phyloP scores from a whole-genome alignment of 768 basidiomycete genomes.

The Leccinum subgranulosum region DNA sequence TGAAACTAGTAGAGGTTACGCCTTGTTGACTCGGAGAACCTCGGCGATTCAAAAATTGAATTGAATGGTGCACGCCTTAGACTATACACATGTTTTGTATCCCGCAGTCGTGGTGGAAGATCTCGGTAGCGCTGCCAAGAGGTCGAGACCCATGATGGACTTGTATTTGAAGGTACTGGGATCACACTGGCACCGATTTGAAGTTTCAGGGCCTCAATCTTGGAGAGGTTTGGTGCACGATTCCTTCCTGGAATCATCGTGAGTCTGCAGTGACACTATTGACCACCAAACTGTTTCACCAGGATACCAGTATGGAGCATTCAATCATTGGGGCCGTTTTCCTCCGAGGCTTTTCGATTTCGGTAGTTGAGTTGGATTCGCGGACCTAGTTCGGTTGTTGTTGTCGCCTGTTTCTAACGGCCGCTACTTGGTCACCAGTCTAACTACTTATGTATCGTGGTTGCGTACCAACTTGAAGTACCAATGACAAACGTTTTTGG shows the following conservation, averaged over 20 bases:
- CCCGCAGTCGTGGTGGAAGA: not conserved
- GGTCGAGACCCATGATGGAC: not conserved
- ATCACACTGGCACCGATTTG: not conserved
- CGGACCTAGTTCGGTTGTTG: too few species aligned
- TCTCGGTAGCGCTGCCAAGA: not conserved
- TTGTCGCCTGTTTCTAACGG: too few species aligned
- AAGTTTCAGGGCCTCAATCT: not conserved
- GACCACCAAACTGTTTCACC: not conserved
- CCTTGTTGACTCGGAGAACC: not conserved
- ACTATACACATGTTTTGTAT: not conserved
- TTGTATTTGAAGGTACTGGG: not conserved
- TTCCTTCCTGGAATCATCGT: not conserved
- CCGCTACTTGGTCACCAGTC: too few species aligned
- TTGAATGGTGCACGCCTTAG: not conserved
- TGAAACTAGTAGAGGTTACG: not conserved
- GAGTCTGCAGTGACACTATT: not conserved
- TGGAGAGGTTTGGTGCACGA: not conserved
- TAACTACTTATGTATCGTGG: too few species aligned
- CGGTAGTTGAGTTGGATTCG: too few species aligned
- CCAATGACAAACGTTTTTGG: too few species aligned
- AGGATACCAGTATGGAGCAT: not conserved
- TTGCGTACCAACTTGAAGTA: too few species aligned
- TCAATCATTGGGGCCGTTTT: not conserved
- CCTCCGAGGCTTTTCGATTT: not conserved
- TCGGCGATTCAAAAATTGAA: not conserved